Evolutionary conservation across 441 rosid genomes (phyloP), one percentile per base, ranked within the genome.

Genomic region (Dalechampia spathulata): DNA sequence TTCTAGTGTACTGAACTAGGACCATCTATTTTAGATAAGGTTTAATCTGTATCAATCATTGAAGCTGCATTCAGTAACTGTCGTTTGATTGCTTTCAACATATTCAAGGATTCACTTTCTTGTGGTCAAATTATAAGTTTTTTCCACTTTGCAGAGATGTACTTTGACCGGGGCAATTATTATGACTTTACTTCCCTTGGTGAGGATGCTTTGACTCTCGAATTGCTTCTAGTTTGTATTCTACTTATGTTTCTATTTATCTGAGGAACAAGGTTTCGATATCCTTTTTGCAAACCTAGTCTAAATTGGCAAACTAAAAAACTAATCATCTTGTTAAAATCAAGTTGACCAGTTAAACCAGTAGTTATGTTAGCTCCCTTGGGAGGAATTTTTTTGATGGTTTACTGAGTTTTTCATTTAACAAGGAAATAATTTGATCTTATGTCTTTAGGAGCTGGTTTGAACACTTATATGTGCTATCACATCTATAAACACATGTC

Each of bases 101-200:
- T 26, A 43, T 67, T 46, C 60, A 47, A 56, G 32, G 46, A 36
- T 37, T 36, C 17, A 44, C 43, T 39, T 51, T 38, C 54, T 15
- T 48, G 44, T 43, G 58, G 67, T 59, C 51, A 50, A 52, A 42
- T 60, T 60, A 55, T 36, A 25, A 16, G 17, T 50, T 38, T 60
- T 4, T 3, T 65, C 44, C 49, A 13, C 32, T 70, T 68, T 57
- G 54, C 86, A 90, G 99, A 93, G 78, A 78, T 90, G 81, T 87
- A 78, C 55, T 87, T 90, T 53, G 98, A 90, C 83, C 73, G 86
- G 68, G 96, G 96, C 67, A 94, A 86, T 76, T 94, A 86, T 70
- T 94, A 94, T 59, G 96, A 94, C 70, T 94, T 94, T 52, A 83
- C 99, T 46, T 94, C 99, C 22, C 89, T 94, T 49, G 99, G 99